Evolutionary conservation across 768 basidiomycete genomes (phyloP).

Genomic region (Roridomyces roridus): DNA sequence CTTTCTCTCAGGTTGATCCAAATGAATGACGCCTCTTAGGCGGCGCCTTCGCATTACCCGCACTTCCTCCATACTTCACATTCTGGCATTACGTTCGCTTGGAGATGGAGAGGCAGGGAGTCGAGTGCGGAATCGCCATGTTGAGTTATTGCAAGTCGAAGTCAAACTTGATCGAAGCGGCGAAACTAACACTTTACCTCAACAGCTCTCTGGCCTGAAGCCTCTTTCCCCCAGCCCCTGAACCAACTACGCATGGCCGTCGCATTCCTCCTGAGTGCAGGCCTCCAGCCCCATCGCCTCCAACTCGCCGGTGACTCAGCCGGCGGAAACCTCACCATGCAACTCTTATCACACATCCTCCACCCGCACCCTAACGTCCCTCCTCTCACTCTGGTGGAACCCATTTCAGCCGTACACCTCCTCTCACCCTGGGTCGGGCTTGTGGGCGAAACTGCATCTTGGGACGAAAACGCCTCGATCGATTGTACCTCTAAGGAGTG

Average conservation of each 20-base stretch:
- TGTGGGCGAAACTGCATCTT: constrained; percentile 27
- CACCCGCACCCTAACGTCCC: constrained; percentile 33
- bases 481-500: constrained; percentile 28
- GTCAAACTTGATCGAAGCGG: too few relatives aligned
- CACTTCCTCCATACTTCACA: too few relatives aligned
- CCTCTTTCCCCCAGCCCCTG: constrained; percentile 34
- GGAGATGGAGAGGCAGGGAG: background rate
- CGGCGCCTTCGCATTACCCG: too few relatives aligned
- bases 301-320: constrained; percentile 42
- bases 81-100: too few relatives aligned
- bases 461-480: constrained; percentile 26
- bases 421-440: constrained; percentile 43
- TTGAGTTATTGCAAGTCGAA: background rate
- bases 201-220: constrained; percentile 34
- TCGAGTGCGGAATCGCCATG: background rate
- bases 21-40: too few relatives aligned
- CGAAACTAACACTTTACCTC: background rate
- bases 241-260: constrained; percentile 33
- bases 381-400: constrained; percentile 18
- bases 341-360: constrained; percentile 36
- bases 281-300: constrained; percentile 35
- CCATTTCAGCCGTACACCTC: constrained; percentile 29
- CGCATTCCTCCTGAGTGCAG: constrained; percentile 33
- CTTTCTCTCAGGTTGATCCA: too few relatives aligned
- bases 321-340: constrained; percentile 35